Evolutionary conservation across 1,284 basidiomycete genomes (phyloP).

Genomic region (Sutorius eximius): DNA sequence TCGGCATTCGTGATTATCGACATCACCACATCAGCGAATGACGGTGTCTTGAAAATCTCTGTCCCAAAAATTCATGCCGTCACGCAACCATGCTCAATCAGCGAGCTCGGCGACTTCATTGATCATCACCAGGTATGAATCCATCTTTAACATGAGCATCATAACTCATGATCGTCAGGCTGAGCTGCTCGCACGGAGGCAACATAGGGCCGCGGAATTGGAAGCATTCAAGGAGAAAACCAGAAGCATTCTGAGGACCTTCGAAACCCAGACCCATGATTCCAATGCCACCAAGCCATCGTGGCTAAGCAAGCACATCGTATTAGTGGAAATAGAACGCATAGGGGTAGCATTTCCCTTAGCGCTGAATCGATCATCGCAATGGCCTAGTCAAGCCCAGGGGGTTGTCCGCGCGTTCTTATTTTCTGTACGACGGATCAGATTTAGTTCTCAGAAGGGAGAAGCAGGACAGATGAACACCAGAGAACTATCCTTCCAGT

Average conservation of each 20-base stretch:
- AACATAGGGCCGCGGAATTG: conserved; percentile 73
- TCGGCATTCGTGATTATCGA: conserved; percentile 86
- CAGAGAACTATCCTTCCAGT: conserved; percentile 77
- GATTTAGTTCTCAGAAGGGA: conserved; percentile 71
- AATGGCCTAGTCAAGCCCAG: conserved; percentile 39
- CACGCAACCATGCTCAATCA: conserved; percentile 88
- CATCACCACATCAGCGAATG: conserved; percentile 40
- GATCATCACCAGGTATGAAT: conserved; percentile 73
- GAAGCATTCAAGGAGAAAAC: conserved; percentile 83
- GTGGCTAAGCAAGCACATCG: conserved; percentile 67
- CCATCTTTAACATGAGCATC: not conserved
- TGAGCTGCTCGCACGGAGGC: conserved; percentile 71
- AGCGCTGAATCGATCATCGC: conserved; percentile 51
- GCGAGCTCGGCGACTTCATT: conserved; percentile 83
- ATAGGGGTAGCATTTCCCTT: conserved; percentile 87
- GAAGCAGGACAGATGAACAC: conserved; percentile 79
- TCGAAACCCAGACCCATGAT: conserved; percentile 59
- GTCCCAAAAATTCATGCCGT: conserved; percentile 84
- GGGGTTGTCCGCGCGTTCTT: conserved; percentile 74
- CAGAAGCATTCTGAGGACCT: conserved; percentile 66
- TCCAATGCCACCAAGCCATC: conserved; percentile 42
- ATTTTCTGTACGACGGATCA: conserved; percentile 74
- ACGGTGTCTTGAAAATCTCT: conserved; percentile 50
- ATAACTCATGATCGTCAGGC: conserved; percentile 42
- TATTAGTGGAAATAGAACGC: conserved; percentile 65